phyloP scores from a whole-genome alignment of 2,329 filamentous ascomycete species.

The Orbilia ellipsospora region DNA sequence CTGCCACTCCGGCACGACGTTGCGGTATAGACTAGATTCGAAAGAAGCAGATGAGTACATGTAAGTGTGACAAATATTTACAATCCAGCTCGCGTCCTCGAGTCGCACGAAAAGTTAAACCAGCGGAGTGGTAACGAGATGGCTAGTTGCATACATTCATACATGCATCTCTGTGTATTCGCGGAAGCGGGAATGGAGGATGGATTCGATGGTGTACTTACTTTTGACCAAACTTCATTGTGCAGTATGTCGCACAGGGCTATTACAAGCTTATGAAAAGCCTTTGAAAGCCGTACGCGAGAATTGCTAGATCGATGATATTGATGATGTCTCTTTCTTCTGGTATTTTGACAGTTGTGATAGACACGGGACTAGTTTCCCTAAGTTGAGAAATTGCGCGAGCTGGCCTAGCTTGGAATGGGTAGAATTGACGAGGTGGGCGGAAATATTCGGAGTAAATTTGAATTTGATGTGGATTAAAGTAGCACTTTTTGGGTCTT shows the following conservation, averaged over 20 bases:
- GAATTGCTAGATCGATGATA: too few relatives aligned
- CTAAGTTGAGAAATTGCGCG: constrained; percentile 1
- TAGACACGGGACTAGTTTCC: not conserved
- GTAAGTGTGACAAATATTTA: too few relatives aligned
- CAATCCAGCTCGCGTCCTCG: too few relatives aligned
- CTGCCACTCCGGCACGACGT: constrained; percentile 89
- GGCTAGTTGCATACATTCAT: not conserved
- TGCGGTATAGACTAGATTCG: constrained; percentile 73
- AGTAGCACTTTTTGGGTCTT: too few relatives aligned
- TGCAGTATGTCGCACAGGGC: constrained; percentile 50
- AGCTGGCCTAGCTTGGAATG: constrained; percentile 8
- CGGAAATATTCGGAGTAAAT: constrained; percentile 16
- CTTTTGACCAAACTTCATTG: constrained; percentile 74
- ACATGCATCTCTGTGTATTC: not conserved
- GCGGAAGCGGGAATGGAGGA: constrained; percentile 5
- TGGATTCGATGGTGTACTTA: constrained; percentile 60
- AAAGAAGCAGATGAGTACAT: constrained; percentile 21
- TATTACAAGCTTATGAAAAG: not conserved
- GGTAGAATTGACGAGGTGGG: constrained; percentile 17
- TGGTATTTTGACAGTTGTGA: not conserved
- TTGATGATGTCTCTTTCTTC: too few relatives aligned
- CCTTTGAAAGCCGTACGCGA: not conserved
- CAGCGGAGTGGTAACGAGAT: not conserved
- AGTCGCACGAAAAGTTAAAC: not conserved
- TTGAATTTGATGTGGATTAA: not conserved